Evolutionary conservation across 768 basidiomycete species (phyloP).

Genomic region (Leccinum boreale): DNA sequence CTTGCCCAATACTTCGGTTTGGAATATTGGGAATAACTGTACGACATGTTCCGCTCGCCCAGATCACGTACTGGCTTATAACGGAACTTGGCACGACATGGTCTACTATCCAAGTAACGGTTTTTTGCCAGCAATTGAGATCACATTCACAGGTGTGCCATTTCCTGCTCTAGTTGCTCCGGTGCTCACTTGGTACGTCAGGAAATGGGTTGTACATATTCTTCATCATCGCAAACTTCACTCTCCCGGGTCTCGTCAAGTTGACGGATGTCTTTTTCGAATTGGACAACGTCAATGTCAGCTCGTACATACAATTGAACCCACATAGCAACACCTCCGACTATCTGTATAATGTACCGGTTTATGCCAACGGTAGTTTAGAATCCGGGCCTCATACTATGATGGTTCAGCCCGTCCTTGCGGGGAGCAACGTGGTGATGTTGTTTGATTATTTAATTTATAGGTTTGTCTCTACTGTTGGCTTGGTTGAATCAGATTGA

Average conservation of each 20-base stretch:
- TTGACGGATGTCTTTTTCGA: constrained; percentile 5
- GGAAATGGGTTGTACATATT: constrained; percentile 17
- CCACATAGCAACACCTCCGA: not conserved
- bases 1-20: not conserved
- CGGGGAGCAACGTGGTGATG: constrained; percentile 1
- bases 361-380: constrained; percentile 11
- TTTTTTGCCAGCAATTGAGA: not conserved
- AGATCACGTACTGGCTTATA: not conserved
- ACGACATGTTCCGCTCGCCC: not conserved
- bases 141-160: constrained; percentile 12
- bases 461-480: constrained; percentile 4
- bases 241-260: not conserved
- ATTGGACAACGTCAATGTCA: not conserved
- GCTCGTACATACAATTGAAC: constrained; percentile 1
- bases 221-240: constrained; percentile 14
- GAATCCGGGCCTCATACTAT: constrained; percentile 4
- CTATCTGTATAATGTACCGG: constrained; percentile 13
- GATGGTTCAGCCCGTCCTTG: constrained; percentile 3
- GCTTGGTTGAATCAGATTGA: not conserved
- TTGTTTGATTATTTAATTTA: constrained; percentile 21
- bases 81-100: constrained; percentile 19
- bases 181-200: not conserved
- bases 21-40: constrained; percentile 10
- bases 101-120: not conserved
- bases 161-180: not conserved